Percentiles rank a stretch among this genome's conserved stretches.
Conservation (phyloP, 495 filamentous ascomycete genomes). For the Cladorrhinum samala region DNA sequence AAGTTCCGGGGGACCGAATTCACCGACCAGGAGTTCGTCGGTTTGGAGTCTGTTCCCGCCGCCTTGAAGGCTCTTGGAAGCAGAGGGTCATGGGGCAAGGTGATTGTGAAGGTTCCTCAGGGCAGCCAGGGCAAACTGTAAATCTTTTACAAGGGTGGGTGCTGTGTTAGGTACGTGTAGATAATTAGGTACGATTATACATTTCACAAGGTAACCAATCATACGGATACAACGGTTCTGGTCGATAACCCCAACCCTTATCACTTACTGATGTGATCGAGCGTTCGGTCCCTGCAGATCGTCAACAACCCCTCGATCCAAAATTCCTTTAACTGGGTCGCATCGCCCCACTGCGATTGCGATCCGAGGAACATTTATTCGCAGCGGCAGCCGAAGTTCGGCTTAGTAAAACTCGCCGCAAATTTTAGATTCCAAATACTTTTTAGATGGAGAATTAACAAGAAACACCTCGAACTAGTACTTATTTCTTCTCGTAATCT, state of each 20-base stretch:
- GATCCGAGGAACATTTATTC: neutral
- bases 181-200: neutral
- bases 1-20: conserved; percentile 81
- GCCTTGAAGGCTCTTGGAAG: conserved; percentile 72
- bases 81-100: conserved; percentile 91
- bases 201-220: conserved; percentile 2
- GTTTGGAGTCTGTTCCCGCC: conserved; percentile 69
- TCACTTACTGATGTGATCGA: neutral
- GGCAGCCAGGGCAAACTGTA: conserved; percentile 50
- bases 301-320: neutral
- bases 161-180: no score
- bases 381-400: no score
- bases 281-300: neutral
- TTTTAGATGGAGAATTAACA: neutral
- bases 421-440: neutral
- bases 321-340: neutral
- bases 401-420: conserved; percentile 7
- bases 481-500: conserved; percentile 2
- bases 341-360: neutral
- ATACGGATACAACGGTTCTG: no score
- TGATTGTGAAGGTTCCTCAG: conserved; percentile 83
- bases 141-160: neutral
- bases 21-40: conserved; percentile 72
- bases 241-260: conserved; percentile 7
- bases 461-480: conserved; percentile 10